These are phyloP conservation scores for Xylaria longipes DNA, from an alignment of 495 filamentous ascomycete species.

Conservation along the genomic window DNA sequence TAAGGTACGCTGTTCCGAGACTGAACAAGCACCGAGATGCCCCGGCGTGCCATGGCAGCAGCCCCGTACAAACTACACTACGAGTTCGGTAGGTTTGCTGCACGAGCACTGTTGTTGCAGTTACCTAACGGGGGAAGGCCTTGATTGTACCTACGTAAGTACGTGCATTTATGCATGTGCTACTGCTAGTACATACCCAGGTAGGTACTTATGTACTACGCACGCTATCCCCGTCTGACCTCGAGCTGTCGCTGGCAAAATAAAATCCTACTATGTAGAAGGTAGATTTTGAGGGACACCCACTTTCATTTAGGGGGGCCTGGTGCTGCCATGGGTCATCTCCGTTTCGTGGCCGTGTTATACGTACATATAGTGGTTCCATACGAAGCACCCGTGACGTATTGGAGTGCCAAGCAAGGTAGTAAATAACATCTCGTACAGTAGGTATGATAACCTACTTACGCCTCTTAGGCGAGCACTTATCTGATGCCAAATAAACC, in stretches of 20 bases:
- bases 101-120: not conserved
- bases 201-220: not conserved
- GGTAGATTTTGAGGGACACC: not conserved
- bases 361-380: not conserved
- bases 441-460: not conserved
- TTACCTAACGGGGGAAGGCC: not conserved
- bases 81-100: slow-evolving; percentile 2
- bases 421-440: not conserved
- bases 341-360: not conserved
- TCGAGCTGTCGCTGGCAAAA: not conserved
- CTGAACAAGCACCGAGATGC: not conserved
- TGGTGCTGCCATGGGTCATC: not conserved
- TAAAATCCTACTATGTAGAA: slow-evolving; percentile 4
- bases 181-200: not conserved
- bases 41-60: slow-evolving; percentile 6
- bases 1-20: not conserved
- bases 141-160: not conserved
- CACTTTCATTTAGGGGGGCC: slow-evolving; percentile 8
- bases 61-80: not conserved
- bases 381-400: not conserved
- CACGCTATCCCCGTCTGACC: not conserved
- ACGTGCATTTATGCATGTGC: slow-evolving; percentile 9
- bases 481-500: not conserved
- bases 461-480: not conserved
- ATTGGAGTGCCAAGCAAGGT: not conserved